These are phyloP conservation scores for Cladobotryum mycophilum DNA, from an alignment of 2,329 filamentous ascomycete species.

Conservation along the genomic window DNA sequence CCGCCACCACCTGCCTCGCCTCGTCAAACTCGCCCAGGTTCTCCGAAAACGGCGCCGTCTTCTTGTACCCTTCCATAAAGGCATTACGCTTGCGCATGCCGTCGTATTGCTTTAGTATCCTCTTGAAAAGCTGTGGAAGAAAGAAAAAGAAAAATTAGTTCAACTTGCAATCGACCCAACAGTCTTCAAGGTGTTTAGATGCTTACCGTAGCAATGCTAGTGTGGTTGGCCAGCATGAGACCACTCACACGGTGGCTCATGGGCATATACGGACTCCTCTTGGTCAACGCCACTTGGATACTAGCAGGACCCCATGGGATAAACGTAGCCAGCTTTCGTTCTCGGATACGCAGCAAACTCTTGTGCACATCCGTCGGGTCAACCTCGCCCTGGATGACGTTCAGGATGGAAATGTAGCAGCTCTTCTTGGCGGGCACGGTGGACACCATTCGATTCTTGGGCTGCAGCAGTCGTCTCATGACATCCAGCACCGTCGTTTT, in stretches of 20 bases:
- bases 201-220: conserved; percentile 80
- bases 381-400: conserved; percentile 97
- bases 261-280: conserved; percentile 91
- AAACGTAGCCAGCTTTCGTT: conserved; percentile 88
- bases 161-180: neutral
- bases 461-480: conserved; percentile 90
- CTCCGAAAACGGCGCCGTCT: conserved; percentile 87
- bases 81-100: conserved; percentile 93
- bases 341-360: conserved; percentile 89
- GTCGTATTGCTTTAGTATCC: conserved; percentile 88
- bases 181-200: too few relatives aligned
- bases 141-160: neutral
- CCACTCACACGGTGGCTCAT: conserved; percentile 93
- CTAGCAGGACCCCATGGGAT: conserved; percentile 98
- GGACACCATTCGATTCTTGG: conserved; percentile 99
- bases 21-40: conserved; percentile 94
- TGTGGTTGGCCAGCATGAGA: conserved; percentile 97
- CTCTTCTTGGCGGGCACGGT: conserved; percentile 93
- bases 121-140: conserved; percentile 69
- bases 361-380: conserved; percentile 99
- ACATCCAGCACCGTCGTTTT: conserved; percentile 98
- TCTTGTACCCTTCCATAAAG: conserved; percentile 94
- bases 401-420: conserved; percentile 98
- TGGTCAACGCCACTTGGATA: conserved; percentile 94
- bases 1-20: conserved; percentile 81